Base-by-base conservation (phyloP, 2,329 filamentous ascomycete genomes). In the Ceratocystis albifundus region DNA sequence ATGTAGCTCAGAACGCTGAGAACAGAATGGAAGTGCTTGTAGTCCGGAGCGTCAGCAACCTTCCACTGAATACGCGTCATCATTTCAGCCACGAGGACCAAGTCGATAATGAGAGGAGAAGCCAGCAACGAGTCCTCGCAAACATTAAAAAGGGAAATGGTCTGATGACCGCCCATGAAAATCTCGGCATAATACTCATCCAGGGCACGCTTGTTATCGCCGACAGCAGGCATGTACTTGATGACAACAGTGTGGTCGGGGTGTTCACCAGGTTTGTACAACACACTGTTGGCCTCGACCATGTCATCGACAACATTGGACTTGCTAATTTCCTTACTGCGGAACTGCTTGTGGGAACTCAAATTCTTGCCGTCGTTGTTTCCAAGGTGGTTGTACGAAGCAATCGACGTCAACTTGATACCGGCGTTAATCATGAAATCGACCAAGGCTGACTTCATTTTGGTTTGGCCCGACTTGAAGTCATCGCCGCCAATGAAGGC, bases 141-240 rank as follows among this genome's bases (percentile, higher is more conserved):
- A 72, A 97, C 92, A 77, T 99, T 99, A 86, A 96, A 96, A 76
- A 99, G 82, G 81, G 85, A 88, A 75, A 99, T 99, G 72, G 91
- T 97, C 82, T 99, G 94, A 79, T 97, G 94, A 53, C 94, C 94
- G 71, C 94, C 94, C 79, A 97, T 84, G 84, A 99, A 99, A 78
- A 99, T 97, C 82, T 99, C 93, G 66, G 91, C 94, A 72, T 96
- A 96, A 84, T 99, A 99, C 82, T 99, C 94, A 74, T 99, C 94
- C 65, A 99, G 83, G 65, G 94, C 94, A 75, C 94, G 91, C 86
- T 99, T 99, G 84, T 96, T 95, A 80, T 99, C 94, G 69, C 94
- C 94, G 62, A 99, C 94, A 70, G 92, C 90, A 45, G 94, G 94
- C 92, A 99, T 96, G 82, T 99, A 99, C 85, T 99, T 99, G 86